Evolutionary conservation across 2,329 filamentous ascomycete genomes (phyloP).

Genomic region (Akanthomyces dipterigenus): DNA sequence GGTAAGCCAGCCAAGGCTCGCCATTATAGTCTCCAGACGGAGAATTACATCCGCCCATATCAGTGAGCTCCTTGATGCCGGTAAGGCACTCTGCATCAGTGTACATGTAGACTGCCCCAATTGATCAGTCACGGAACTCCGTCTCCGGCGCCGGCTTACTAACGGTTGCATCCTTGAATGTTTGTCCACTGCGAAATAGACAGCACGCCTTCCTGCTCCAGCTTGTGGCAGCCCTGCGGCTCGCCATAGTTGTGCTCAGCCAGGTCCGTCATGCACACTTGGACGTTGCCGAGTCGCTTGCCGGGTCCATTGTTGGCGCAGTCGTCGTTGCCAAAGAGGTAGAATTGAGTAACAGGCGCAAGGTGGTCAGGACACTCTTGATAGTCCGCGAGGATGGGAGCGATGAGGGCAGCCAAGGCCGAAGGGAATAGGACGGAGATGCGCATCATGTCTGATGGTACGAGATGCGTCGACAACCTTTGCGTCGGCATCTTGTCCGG

Average conservation of each 20-base stretch:
- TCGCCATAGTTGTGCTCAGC: constrained; percentile 7
- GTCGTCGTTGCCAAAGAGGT: background rate
- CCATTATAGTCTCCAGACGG: background rate
- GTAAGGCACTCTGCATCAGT: background rate
- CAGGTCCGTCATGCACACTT: background rate
- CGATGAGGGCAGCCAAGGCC: background rate
- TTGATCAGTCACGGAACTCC: background rate
- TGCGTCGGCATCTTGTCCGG: background rate
- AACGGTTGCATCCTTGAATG: constrained; percentile 4
- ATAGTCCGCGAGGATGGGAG: background rate
- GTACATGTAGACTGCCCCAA: background rate
- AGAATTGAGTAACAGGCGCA: constrained; percentile 4
- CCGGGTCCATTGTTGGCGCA: background rate
- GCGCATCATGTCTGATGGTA: background rate
- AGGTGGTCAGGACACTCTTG: background rate
- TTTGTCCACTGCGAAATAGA: constrained; percentile 8
- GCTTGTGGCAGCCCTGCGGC: constrained; percentile 5
- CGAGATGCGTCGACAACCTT: background rate
- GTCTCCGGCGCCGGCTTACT: background rate
- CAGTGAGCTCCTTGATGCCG: background rate
- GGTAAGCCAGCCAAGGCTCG: constrained; percentile 4
- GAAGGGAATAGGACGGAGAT: background rate
- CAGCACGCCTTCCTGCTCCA: background rate
- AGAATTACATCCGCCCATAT: background rate
- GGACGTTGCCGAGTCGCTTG: background rate